Evolutionary conservation across 495 filamentous ascomycete species (phyloP), one percentile per base, ranked within the genome.

Genomic region (Aspergillus baeticus): DNA sequence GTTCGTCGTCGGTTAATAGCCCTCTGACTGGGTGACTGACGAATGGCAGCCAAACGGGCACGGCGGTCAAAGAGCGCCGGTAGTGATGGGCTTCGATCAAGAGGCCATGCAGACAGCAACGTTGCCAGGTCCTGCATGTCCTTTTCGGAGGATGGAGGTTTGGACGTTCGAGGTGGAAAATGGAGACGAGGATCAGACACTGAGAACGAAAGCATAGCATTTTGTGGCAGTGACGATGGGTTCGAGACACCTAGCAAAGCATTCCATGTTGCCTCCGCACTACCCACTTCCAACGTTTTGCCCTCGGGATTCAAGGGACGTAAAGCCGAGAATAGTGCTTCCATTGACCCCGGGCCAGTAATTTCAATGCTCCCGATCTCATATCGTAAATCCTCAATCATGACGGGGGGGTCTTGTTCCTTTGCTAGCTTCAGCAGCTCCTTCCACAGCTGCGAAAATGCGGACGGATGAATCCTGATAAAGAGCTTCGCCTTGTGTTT

Each of bases 301-400:
- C 63, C 62, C 2, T 67, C 67, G 13, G 29, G 58, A 53, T 42
- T 54, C 58, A 83, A 26, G 18, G 92, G 87, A 45, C 81, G 78
- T 47, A 98, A 78, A 15, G 87, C 75, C 6, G 86, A 81, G 20
- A 92, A 74, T 2, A 98, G 73, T 3, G 91, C 80, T 68, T 97
- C 91, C 3, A 88, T 92, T 6, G 91, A 88, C 2, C 81, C 88
- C 1, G 94, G 91, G 0, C 94, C 94, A 0, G 82, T 87, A 51
- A 97, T 75, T 58, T 96, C 89, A 47, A 98, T 93, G 65, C 91
- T 96, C 41, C 94, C 94, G 68, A 98, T 87, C 61, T 98, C 92
- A 63, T 91, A 98, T 2, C 94, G 84, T 13, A 98, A 68, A 65
- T 98, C 94, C 65, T 96, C 90, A n/a, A 96, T 66, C 52, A 83